Evolutionary conservation across 2,329 filamentous ascomycete genomes (phyloP), one percentile per base, ranked within the genome.

Genomic region (Colletotrichum sidae): DNA sequence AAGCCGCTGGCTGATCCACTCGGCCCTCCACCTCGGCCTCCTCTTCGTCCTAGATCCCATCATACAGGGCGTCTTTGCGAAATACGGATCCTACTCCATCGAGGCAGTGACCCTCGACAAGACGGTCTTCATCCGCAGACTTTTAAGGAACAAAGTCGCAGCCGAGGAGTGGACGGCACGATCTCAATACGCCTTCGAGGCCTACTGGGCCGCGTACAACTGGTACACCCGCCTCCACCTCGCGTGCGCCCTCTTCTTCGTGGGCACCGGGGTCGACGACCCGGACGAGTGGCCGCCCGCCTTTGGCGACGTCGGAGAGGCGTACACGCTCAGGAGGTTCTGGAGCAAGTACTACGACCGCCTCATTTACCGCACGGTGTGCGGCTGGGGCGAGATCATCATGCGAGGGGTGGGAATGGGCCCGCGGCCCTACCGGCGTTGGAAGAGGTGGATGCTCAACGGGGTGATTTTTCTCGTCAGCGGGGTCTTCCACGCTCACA

Each of bases 321-420:
- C 64, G 4, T 70, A 67, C 56, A 67, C 45, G 10, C 12, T 70
- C 15, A 56, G 67, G 12, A 65, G 69, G 2, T 67, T 66, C 35
- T 70, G 68, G 69, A 59, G 67, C 67, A 65, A 68, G 44, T 70
- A 60, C 44, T 70, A 53, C 41, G 67, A 71, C 33, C 60, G 63
- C 5, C 56, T 70, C 38, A 60, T 68, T n/a, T 69, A 69, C 54
- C 67, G 67, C 1, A 56, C 60, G 3, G 35, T 65, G 11, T 45
- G 15, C 4, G 65, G 60, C 9, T 44, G 47, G 13, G 60, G 55
- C 9, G 61, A 65, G 54, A 55, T 67, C 15, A 12, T 61, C 17
- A 44, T 65, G 45, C 37, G 55, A 8, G 10, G 3, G 17, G 8
- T 49, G 9, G 52, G 60, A 2, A 9, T 68, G 2, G 63, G 57